Evolutionary conservation across 1,284 basidiomycete genomes (phyloP).

Genomic region (Meripilus lineatus): DNA sequence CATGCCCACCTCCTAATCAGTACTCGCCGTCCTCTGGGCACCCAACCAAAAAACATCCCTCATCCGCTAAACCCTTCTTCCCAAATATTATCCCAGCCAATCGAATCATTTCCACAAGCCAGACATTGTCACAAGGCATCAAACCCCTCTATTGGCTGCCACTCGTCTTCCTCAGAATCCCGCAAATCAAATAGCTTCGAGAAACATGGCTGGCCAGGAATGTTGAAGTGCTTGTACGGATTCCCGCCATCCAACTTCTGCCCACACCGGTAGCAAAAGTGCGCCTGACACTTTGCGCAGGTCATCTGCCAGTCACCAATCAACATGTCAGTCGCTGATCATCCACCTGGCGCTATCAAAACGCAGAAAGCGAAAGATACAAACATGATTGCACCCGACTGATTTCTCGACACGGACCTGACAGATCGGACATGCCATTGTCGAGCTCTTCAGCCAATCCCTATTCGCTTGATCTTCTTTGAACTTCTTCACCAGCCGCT

Average conservation of each 20-base stretch:
- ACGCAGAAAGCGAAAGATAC: conserved; percentile 22
- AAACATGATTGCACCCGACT: conserved; percentile 71
- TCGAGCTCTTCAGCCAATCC: conserved; percentile 57
- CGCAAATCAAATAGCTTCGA: conserved; percentile 65
- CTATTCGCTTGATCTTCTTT: conserved; percentile 65
- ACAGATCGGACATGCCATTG: conserved; percentile 71
- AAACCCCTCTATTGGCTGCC: conserved; percentile 49
- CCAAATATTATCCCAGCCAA: no score
- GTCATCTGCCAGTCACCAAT: conserved; percentile 51
- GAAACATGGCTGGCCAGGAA: conserved; percentile 49
- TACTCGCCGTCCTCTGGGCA: no score
- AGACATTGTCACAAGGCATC: conserved; percentile 23
- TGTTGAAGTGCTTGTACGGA: conserved; percentile 71
- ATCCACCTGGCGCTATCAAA: not conserved
- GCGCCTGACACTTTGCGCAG: conserved; percentile 59
- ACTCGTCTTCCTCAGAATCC: conserved; percentile 40
- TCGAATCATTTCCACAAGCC: no score
- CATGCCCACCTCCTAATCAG: no score
- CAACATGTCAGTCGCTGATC: conserved; percentile 4
- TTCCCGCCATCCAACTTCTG: conserved; percentile 40
- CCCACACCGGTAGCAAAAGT: conserved; percentile 80
- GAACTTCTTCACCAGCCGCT: conserved; percentile 50
- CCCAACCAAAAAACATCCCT: no score
- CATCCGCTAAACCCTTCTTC: no score
- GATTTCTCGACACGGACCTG: conserved; percentile 67